A percentile compares a stretch with the other conserved stretches of the same genome.
Conservation (phyloP, 257 asterid genomes). For the Handroanthus guayacan region DNA sequence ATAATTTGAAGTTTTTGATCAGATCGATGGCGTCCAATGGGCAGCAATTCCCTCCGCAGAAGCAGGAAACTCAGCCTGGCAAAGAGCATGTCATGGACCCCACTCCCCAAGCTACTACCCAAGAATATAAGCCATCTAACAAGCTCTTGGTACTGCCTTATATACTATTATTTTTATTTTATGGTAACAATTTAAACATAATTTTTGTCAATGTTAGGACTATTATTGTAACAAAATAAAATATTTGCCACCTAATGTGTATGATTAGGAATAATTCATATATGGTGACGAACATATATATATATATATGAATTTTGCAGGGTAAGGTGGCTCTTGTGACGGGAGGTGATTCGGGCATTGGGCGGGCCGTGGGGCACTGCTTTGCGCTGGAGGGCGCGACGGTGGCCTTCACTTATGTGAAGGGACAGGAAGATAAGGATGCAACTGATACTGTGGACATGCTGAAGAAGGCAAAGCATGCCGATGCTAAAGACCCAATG, state of each 20-base stretch:
- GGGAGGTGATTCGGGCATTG: conserved; percentile 83
- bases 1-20: not conserved
- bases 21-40: conserved; percentile 66
- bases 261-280: no score
- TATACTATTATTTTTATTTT: no score
- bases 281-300: not conserved
- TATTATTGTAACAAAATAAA: no score
- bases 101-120: conserved; percentile 45
- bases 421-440: conserved; percentile 75
- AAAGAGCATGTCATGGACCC: conserved; percentile 86
- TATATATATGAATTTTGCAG: conserved; percentile 29
- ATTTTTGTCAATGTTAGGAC: no score
- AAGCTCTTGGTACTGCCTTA: conserved; percentile 55
- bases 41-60: conserved; percentile 68
- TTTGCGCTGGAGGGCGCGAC: conserved; percentile 77
- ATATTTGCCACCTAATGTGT: no score
- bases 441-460: conserved; percentile 61
- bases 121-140: conserved; percentile 62
- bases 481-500: conserved; percentile 66
- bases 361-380: conserved; percentile 71
- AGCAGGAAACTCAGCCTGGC: conserved; percentile 78
- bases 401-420: conserved; percentile 75
- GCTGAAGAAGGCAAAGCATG: conserved; percentile 49
- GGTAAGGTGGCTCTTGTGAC: conserved; percentile 78
- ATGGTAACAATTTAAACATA: no score